Evolutionary conservation across 2,329 filamentous ascomycete genomes (phyloP), one percentile per base, ranked within the genome.

Genomic region (Thyridium curvatum): DNA sequence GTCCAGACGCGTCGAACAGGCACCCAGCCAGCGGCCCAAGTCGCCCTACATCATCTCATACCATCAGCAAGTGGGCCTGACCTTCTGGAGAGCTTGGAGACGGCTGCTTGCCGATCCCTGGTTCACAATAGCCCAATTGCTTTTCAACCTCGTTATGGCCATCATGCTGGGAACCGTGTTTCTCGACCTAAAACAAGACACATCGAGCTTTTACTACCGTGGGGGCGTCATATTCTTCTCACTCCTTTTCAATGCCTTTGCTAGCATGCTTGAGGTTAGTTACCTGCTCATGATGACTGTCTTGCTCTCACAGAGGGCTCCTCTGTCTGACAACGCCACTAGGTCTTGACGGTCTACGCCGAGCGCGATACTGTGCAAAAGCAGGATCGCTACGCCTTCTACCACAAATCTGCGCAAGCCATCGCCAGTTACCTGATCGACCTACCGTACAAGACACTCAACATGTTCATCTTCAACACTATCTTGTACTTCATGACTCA

Each of bases 31-130:
- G 55, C 82, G 86, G 3, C 60, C 72, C 35, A 77, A 77, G 57
- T 94, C 87, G 2, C 88, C 90, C 0, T 95, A 83, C 60, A 95
- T 87, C 1, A 68, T 95, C 29, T 91, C 87, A 0, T 86, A 83
- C 48, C 36, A 43, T 4, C 80, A 90, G 59, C 90, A 96, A 59
- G 62, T 95, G 46, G 59, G 73, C 43, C 77, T 96, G 12, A 95
- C 89, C 57, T 66, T 94, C 35, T 81, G 80, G 69, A 83, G 90
- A 55, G 88, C 87, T 10, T 93, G 83, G 66, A 77, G 79, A 53
- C 79, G 90, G 38, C 69, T 95, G 7, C 71, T 69, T 39, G 86
- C 84, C 38, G 90, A 96, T 54, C 82, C 85, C 14, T 84, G 76
- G 53, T 66, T 93, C 49, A 86, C 84, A 1, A 48, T 90, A 15